Evolutionary conservation across 208 protist species (phyloP).

Genomic region (Wallacemonas sp.): DNA sequence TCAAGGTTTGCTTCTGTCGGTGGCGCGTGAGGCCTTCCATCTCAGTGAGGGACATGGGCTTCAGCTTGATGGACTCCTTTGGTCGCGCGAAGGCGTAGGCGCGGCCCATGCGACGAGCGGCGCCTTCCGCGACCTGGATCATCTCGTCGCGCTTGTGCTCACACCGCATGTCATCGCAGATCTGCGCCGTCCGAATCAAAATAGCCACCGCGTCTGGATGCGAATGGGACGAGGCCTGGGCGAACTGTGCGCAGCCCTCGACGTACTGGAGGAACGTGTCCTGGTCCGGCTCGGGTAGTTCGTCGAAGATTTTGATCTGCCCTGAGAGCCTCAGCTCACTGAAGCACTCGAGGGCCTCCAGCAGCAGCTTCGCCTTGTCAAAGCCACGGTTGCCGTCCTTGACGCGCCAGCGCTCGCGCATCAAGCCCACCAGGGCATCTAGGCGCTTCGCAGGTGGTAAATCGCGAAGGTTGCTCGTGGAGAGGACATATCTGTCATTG

Average conservation of each 20-base stretch:
- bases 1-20: conserved; percentile 43
- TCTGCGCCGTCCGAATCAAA: conserved; percentile 73
- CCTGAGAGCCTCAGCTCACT: conserved; percentile 74
- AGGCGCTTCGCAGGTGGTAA: conserved; percentile 70
- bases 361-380: conserved; percentile 83
- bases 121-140: conserved; percentile 72
- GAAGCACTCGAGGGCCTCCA: conserved; percentile 88
- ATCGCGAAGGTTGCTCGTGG: conserved; percentile 74
- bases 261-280: conserved; percentile 89
- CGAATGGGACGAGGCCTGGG: conserved; percentile 80
- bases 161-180: conserved; percentile 91
- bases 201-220: conserved; percentile 81
- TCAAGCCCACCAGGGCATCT: conserved; percentile 66
- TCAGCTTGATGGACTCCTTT: conserved; percentile 35
- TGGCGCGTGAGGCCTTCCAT: conserved; percentile 23
- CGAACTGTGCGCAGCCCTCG: conserved; percentile 70
- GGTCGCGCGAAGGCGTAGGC: conserved; percentile 79
- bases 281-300: conserved; percentile 74
- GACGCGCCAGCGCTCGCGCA: conserved; percentile 79
- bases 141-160: conserved; percentile 83
- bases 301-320: conserved; percentile 63
- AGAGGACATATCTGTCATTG: conserved; percentile 73
- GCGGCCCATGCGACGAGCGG: conserved; percentile 66
- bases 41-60: conserved; percentile 41
- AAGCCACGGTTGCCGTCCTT: conserved; percentile 83